Conservation (phyloP, 1,284 basidiomycete genomes). For the Meripilus lineatus region DNA sequence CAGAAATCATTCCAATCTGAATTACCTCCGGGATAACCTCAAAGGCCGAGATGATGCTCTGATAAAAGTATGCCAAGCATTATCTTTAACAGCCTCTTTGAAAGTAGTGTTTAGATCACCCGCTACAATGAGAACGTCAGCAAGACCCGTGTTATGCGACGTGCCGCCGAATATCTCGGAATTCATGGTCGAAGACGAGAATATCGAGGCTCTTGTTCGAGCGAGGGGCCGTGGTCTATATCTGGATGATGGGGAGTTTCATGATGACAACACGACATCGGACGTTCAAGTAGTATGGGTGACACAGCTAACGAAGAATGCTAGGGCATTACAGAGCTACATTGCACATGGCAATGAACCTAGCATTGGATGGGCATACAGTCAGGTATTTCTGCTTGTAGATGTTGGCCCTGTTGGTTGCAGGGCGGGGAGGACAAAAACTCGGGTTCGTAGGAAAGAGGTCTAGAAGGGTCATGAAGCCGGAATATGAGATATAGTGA, state of each 20-base stretch:
- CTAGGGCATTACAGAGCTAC: background rate
- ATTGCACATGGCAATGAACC: constrained; percentile 10
- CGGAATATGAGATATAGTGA: too few species aligned
- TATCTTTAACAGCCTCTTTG: constrained; percentile 1
- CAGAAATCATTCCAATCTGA: background rate
- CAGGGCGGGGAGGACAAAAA: too few species aligned
- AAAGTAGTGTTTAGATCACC: background rate
- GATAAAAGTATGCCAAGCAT: constrained; percentile 1
- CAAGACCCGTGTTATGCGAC: background rate
- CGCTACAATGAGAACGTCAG: background rate
- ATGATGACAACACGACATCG: background rate
- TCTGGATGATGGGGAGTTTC: background rate
- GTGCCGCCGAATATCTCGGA: background rate
- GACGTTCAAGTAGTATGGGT: constrained; percentile 8
- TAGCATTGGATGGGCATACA: background rate
- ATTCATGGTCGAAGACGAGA: background rate
- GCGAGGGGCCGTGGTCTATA: background rate
- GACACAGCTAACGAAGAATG: background rate
- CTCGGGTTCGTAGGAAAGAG: too few species aligned
- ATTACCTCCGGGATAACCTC: constrained; percentile 3
- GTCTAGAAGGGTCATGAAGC: too few species aligned
- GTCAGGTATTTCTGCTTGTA: constrained; percentile 7
- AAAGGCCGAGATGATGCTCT: constrained; percentile 12
- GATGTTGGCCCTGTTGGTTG: constrained; percentile 3
- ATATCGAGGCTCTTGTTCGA: background rate